A percentile compares a stretch with the other conserved stretches of the same genome.
These are phyloP conservation scores for Hygrophoropsis aurantiaca DNA, from an alignment of 768 basidiomycete species.

Conservation along the genomic window DNA sequence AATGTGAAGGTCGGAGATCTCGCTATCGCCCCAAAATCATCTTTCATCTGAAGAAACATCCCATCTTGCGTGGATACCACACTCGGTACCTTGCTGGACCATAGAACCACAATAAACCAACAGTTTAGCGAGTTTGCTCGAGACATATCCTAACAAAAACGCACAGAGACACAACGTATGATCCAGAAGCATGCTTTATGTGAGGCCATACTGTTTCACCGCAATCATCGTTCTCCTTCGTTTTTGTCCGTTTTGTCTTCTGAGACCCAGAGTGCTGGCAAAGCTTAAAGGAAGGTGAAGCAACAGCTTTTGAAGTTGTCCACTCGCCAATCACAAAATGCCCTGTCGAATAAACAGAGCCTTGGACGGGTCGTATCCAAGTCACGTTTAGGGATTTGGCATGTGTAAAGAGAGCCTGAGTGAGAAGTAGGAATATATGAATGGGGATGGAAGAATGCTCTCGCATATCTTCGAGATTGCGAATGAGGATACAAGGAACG, in stretches of 20 bases:
- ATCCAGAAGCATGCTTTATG: conserved; percentile 20
- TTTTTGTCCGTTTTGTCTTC: neutral
- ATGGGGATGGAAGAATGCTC: conserved; percentile 2
- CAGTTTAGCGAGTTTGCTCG: neutral
- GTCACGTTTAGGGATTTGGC: conserved; percentile 13
- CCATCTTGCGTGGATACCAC: conserved; percentile 5
- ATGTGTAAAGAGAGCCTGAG: neutral
- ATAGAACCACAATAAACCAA: neutral
- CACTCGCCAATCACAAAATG: conserved; percentile 33
- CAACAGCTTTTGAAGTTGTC: conserved; percentile 20
- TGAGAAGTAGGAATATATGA: conserved; percentile 5
- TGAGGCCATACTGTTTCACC: conserved; percentile 26
- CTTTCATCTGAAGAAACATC: conserved; percentile 22
- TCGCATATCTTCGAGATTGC: neutral
- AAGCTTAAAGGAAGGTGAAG: conserved; percentile 35
- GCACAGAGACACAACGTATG: conserved; percentile 23
- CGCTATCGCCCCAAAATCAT: conserved; percentile 21
- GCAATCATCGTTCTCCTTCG: conserved; percentile 7
- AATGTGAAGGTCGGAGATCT: conserved; percentile 27
- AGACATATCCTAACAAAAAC: conserved; percentile 5
- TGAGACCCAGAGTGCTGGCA: conserved; percentile 17
- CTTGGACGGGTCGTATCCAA: conserved; percentile 27
- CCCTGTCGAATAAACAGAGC: conserved; percentile 24
- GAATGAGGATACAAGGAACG: neutral
- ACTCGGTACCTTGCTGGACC: conserved; percentile 20